phyloP scores from a whole-genome alignment of 2,329 filamentous ascomycete species.

The Fusarium coicis region DNA sequence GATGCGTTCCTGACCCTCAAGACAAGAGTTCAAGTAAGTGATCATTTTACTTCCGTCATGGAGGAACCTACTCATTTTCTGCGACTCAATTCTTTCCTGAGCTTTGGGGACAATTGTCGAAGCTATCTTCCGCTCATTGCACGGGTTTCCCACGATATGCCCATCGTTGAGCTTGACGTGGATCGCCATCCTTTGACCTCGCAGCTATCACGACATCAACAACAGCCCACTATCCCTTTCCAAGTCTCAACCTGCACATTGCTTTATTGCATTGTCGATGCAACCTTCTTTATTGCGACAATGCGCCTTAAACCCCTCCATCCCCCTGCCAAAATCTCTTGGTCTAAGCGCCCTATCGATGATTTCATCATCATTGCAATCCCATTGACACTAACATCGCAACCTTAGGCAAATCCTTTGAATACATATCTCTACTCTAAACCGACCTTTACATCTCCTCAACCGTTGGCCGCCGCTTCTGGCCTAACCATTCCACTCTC shows the following conservation, averaged over 20 bases:
- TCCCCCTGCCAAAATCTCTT: slow-evolving; percentile 6
- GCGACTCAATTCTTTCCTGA: slow-evolving; percentile 1
- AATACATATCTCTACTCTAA: slow-evolving; percentile 96
- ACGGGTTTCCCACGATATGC: not conserved
- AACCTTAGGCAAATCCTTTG: slow-evolving; percentile 83
- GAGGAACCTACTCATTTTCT: not conserved
- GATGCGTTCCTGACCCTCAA: slow-evolving; percentile 96
- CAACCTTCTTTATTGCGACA: slow-evolving; percentile 21
- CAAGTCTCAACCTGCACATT: not conserved
- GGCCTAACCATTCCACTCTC: slow-evolving; percentile 97
- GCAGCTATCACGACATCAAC: slow-evolving; percentile 12
- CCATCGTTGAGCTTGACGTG: slow-evolving; percentile 1
- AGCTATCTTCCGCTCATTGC: not conserved
- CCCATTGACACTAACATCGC: slow-evolving; percentile 56
- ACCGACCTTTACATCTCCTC: slow-evolving; percentile 90
- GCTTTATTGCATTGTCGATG: slow-evolving; percentile 15
- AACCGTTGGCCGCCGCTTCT: slow-evolving; percentile 89
- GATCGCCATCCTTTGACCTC: slow-evolving; percentile 1
- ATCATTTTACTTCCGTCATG: not conserved
- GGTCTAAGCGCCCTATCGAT: slow-evolving; percentile 21
- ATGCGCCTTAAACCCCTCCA: slow-evolving; percentile 21
- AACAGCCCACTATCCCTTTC: not conserved
- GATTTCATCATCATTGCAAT: slow-evolving; percentile 39
- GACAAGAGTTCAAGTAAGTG: slow-evolving; percentile 87
- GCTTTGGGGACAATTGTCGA: not conserved